Evolutionary conservation across 225 moss, liverwort and hornwort genomes (phyloP).

Genomic region (Physcomitrellopsis africana): DNA sequence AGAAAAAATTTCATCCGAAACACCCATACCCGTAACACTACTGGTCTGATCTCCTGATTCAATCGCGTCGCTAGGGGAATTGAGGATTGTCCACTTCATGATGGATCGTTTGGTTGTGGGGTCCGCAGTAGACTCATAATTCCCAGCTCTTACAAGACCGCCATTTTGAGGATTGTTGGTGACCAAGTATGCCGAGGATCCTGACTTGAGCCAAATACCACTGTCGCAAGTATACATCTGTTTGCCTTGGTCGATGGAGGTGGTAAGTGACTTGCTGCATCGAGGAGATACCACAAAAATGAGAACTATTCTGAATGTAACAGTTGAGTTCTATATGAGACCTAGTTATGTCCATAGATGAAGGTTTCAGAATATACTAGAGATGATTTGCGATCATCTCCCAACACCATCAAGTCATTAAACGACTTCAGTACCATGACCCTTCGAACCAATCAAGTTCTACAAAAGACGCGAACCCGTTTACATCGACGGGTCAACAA

Average conservation of each 20-base stretch:
- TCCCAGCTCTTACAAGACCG: conserved; percentile 2
- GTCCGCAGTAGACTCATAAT: not conserved
- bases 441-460: not conserved
- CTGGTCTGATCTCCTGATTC: conserved; percentile 21
- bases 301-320: no score
- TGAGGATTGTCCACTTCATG: conserved; percentile 25
- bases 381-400: not conserved
- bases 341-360: not conserved
- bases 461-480: not conserved
- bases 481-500: not conserved
- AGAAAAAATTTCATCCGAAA: not conserved
- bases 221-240: conserved; percentile 22
- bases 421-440: not conserved
- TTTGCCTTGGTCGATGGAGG: not conserved
- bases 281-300: no score
- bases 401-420: not conserved
- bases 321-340: no score
- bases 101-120: not conserved
- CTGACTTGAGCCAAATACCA: conserved; percentile 4
- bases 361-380: not conserved
- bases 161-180: not conserved
- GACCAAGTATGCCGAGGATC: conserved; percentile 1
- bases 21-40: conserved; percentile 14
- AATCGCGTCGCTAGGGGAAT: conserved; percentile 24
- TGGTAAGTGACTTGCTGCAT: conserved; percentile 7